Percentiles rank a stretch among this genome's conserved stretches.
These are phyloP conservation scores for Hylodesmum podocarpum DNA, from an alignment of 306 rosid species.

Conservation along the genomic window DNA sequence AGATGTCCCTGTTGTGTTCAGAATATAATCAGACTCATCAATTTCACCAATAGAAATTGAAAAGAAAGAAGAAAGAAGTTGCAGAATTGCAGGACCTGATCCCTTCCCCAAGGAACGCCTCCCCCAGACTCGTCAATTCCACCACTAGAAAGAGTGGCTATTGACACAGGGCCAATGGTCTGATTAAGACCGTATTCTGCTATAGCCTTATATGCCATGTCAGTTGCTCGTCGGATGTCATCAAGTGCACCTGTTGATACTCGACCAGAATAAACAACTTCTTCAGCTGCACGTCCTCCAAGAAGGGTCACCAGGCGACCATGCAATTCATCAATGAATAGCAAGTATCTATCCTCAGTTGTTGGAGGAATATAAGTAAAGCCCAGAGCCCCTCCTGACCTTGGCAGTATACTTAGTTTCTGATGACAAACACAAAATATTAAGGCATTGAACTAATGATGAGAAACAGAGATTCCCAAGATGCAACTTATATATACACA, in stretches of 20 bases:
- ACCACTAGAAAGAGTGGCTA: slow-evolving; percentile 74
- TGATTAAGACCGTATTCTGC: slow-evolving; percentile 97
- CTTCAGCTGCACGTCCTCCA: slow-evolving; percentile 99
- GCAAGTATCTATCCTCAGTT: slow-evolving; percentile 87
- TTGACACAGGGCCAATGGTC: slow-evolving; percentile 88
- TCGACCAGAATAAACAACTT: slow-evolving; percentile 85
- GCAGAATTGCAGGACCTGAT: slow-evolving; percentile 62
- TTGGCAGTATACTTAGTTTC: slow-evolving; percentile 95
- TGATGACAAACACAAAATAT: slow-evolving; percentile 37
- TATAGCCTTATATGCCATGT: slow-evolving; percentile 96
- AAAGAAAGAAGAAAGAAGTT: slow-evolving; percentile 4
- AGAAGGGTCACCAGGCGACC: slow-evolving; percentile 97
- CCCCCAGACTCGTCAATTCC: slow-evolving; percentile 92
- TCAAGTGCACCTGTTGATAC: slow-evolving; percentile 97
- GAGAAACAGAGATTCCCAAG: slow-evolving; percentile 2
- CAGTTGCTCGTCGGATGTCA: slow-evolving; percentile 93
- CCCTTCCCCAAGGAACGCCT: slow-evolving; percentile 81
- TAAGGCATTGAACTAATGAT: slow-evolving; percentile 10
- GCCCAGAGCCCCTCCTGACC: slow-evolving; percentile 97
- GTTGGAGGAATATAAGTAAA: slow-evolving; percentile 94
- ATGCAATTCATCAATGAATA: slow-evolving; percentile 88
- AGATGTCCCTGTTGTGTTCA: slow-evolving; percentile 72
- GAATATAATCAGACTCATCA: slow-evolving; percentile 50
- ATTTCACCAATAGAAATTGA: no score
- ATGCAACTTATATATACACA: not conserved